A percentile compares a stretch with the other conserved stretches of the same genome.
Conservation (phyloP, 306 rosid species). For the Cucurbita ficifolia region DNA sequence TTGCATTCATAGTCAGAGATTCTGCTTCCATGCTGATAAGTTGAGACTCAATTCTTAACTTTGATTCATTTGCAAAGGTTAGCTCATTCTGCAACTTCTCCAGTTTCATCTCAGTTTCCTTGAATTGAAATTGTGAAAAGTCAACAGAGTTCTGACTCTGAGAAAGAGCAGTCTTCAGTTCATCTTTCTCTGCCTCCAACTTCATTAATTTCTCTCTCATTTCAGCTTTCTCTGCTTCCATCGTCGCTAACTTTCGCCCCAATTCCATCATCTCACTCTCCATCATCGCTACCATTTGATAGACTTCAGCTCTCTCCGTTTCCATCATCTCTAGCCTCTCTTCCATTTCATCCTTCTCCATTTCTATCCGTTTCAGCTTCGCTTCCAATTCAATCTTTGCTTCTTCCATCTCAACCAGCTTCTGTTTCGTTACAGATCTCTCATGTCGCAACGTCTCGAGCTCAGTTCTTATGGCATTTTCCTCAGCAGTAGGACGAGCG, state of each 20-base stretch:
- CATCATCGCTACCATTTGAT: not conserved
- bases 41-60: conserved; percentile 42
- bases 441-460: conserved; percentile 47
- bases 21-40: conserved; percentile 52
- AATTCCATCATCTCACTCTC: conserved; percentile 12
- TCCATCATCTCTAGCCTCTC: conserved; percentile 15
- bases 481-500: conserved; percentile 18
- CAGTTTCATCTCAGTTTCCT: conserved; percentile 40
- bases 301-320: conserved; percentile 13
- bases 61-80: conserved; percentile 34
- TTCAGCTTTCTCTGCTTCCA: conserved; percentile 27
- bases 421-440: conserved; percentile 37
- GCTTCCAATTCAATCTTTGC: conserved; percentile 32
- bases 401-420: conserved; percentile 35
- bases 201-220: conserved; percentile 34
- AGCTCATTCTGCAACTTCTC: conserved; percentile 49
- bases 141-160: conserved; percentile 34
- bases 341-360: conserved; percentile 11
- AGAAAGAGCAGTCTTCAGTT: conserved; percentile 40
- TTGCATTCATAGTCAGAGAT: conserved; percentile 35
- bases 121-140: conserved; percentile 43
- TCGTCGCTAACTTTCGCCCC: conserved; percentile 29
- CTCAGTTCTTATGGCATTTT: conserved; percentile 35
- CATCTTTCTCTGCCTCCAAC: conserved; percentile 46
- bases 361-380: conserved; percentile 12